Percentiles rank a stretch among this genome's conserved stretches.
Evolutionary conservation across 2,329 filamentous ascomycete species (phyloP).

Genomic region (Fusarium lyarnte): DNA sequence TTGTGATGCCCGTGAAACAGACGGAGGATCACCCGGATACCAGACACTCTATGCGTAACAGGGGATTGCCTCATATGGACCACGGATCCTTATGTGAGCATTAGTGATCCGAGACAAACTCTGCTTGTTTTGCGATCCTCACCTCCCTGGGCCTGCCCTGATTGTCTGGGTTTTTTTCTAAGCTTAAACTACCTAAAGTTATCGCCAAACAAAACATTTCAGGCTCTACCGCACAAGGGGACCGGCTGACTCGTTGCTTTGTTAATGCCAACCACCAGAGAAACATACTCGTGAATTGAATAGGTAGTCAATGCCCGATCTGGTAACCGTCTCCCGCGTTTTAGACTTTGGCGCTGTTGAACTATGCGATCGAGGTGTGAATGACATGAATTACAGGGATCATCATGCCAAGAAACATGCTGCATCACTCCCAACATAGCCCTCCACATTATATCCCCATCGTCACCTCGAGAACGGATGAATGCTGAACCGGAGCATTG

Average conservation of each 20-base stretch:
- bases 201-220: conserved; percentile 9
- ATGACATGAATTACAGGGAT: neutral
- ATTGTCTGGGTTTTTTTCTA: neutral
- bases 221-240: neutral
- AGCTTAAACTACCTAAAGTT: conserved; percentile 14
- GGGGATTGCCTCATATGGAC: conserved; percentile 21
- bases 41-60: conserved; percentile 8
- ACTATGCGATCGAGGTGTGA: neutral
- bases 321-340: conserved; percentile 5
- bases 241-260: neutral
- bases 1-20: conserved; percentile 4
- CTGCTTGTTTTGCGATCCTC: neutral
- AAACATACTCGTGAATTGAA: neutral
- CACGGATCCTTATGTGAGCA: conserved; percentile 37
- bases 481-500: conserved; percentile 8
- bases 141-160: neutral
- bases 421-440: neutral
- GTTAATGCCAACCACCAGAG: neutral
- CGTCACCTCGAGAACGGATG: conserved; percentile 15
- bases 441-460: neutral
- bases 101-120: conserved; percentile 22
- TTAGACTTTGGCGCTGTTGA: conserved; percentile 3
- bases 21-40: neutral
- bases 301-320: neutral
- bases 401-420: conserved; percentile 5